Percentiles rank a stretch among this genome's conserved stretches.
Evolutionary conservation across 148 eudicot species (phyloP).

Genomic region (Vaccinium macrocarpon): DNA sequence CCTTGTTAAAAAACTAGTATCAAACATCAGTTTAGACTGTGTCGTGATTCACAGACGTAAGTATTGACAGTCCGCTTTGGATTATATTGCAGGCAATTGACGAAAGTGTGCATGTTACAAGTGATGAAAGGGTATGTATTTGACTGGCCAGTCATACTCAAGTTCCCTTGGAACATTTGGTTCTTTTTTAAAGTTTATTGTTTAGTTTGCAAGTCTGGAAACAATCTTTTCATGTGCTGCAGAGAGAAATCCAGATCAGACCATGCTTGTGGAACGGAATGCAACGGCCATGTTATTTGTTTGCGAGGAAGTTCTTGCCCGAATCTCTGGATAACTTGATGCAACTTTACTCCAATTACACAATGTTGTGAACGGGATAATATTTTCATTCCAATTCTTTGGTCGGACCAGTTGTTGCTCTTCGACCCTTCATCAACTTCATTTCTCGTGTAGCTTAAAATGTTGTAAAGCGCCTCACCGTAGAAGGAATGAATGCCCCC

Average conservation of each 20-base stretch:
- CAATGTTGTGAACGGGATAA: conserved; percentile 33
- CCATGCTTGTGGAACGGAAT: conserved; percentile 90
- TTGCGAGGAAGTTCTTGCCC: conserved; percentile 81
- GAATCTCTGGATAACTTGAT: conserved; percentile 71
- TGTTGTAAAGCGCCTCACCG: conserved; percentile 29
- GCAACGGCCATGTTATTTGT: conserved; percentile 78
- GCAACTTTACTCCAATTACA: conserved; percentile 67
- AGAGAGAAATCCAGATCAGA: conserved; percentile 51
- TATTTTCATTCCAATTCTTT: conserved; percentile 26
- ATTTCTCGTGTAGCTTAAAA: conserved; percentile 22
- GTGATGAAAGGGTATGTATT: conserved; percentile 54
- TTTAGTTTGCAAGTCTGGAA: neutral
- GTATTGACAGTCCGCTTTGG: conserved; percentile 10
- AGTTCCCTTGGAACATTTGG: neutral
- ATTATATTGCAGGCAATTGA: conserved; percentile 66
- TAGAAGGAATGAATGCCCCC: conserved; percentile 19
- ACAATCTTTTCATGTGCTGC: conserved; percentile 22
- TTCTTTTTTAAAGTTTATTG: neutral
- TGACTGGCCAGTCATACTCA: neutral
- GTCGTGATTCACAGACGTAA: neutral
- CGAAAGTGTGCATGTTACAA: conserved; percentile 72
- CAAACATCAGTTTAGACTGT: too few species aligned
- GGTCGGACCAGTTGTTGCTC: conserved; percentile 27
- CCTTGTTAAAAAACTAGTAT: neutral
- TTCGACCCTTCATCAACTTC: conserved; percentile 24